Conservation (phyloP, 2,329 filamentous ascomycete species). For the Onygenales sp. region DNA sequence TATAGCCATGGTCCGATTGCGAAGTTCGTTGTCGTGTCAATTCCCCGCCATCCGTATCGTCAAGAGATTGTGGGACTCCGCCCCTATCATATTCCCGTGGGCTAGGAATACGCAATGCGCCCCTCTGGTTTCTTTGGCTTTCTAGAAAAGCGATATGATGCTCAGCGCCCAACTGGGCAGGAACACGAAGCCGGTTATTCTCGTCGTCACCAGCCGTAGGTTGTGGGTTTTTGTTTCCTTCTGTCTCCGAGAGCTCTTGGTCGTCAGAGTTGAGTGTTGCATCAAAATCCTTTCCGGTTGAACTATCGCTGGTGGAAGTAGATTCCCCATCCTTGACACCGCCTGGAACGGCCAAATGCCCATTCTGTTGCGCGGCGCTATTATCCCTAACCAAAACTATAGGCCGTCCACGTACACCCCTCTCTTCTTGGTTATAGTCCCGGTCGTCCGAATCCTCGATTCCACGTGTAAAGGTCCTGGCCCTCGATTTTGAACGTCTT, state of each 20-base stretch:
- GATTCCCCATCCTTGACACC: slow-evolving; percentile 13
- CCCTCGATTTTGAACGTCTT: slow-evolving; percentile 56
- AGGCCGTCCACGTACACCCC: slow-evolving; percentile 26
- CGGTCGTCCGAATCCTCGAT: slow-evolving; percentile 32
- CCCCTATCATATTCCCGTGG: slow-evolving; percentile 84
- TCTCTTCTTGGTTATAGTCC: slow-evolving; percentile 24
- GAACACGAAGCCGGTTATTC: slow-evolving; percentile 47
- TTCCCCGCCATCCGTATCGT: slow-evolving; percentile 22
- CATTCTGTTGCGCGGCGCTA: slow-evolving; percentile 19
- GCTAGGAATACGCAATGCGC: slow-evolving; percentile 77
- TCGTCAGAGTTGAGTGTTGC: background rate
- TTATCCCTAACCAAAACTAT: slow-evolving; percentile 30
- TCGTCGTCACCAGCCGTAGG: slow-evolving; percentile 32
- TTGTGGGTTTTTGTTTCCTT: slow-evolving; percentile 11
- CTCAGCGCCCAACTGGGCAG: slow-evolving; percentile 49
- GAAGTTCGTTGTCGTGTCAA: slow-evolving; percentile 16
- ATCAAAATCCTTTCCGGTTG: background rate
- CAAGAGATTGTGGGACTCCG: slow-evolving; percentile 55
- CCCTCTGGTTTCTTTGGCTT: slow-evolving; percentile 66
- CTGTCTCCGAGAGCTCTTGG: slow-evolving; percentile 4
- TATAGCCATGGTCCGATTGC: slow-evolving; percentile 13
- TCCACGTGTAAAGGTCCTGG: slow-evolving; percentile 35
- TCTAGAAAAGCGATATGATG: slow-evolving; percentile 84
- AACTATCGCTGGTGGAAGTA: slow-evolving; percentile 15
- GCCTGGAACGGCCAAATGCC: slow-evolving; percentile 12